Conservation (phyloP, 2,329 filamentous ascomycete genomes). For the Magnaporthiopsis incrustans region DNA sequence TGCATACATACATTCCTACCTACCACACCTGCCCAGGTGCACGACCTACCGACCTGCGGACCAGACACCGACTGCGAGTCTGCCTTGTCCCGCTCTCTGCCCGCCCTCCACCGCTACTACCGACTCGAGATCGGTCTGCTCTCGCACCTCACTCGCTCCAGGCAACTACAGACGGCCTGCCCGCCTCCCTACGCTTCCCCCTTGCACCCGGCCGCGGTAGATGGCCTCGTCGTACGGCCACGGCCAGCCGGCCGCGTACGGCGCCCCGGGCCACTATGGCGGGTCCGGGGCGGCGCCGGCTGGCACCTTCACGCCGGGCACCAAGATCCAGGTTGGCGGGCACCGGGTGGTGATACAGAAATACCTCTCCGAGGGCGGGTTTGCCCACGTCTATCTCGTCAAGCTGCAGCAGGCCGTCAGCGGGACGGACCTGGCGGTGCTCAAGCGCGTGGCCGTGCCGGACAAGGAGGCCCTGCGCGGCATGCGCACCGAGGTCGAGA, state of each 20-base stretch:
- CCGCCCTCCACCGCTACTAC: background rate
- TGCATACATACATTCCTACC: background rate
- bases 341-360: constrained; percentile 93
- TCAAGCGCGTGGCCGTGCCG: constrained; percentile 92
- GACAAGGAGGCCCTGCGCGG: constrained; percentile 90
- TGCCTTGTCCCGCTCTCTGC: background rate
- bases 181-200: too few relatives aligned
- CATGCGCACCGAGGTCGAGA: constrained; percentile 98
- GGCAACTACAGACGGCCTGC: background rate
- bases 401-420: constrained; percentile 70
- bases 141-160: background rate
- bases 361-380: constrained; percentile 96
- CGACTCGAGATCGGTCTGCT: background rate
- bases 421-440: constrained; percentile 72
- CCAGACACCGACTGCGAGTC: background rate
- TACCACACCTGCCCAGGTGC: background rate
- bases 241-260: constrained; percentile 30
- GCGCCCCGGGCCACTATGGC: constrained; percentile 30
- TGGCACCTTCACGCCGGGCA: constrained; percentile 86
- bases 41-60: background rate
- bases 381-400: constrained; percentile 96
- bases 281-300: constrained; percentile 45
- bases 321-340: constrained; percentile 90
- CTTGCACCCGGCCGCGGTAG: background rate
- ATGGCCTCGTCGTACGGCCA: constrained; percentile 4